These are phyloP conservation scores for Liquidambar formosana DNA, from an alignment of 164 flowering plant species.

Conservation along the genomic window DNA sequence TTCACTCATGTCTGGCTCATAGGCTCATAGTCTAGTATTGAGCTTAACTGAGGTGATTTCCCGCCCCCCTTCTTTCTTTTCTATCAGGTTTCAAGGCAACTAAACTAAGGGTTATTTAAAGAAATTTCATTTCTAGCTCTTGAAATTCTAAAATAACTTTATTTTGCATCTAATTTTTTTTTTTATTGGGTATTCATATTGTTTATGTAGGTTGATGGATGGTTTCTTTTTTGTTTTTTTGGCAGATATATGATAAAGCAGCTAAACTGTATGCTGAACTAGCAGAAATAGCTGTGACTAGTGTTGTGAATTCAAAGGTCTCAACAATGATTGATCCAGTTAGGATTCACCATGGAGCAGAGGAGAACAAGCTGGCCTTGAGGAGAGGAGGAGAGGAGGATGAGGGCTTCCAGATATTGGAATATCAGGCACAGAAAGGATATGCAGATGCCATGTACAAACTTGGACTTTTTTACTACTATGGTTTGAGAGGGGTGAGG, in stretches of 20 bases:
- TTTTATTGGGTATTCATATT: slow-evolving; percentile 5
- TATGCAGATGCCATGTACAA: slow-evolving; percentile 89
- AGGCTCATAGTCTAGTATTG: no score
- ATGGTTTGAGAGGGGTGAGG: slow-evolving; percentile 90
- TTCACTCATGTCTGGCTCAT: no score
- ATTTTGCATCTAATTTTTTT: no score
- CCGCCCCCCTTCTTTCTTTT: not conserved
- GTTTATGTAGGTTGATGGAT: not conserved
- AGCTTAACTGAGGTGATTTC: no score
- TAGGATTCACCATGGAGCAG: slow-evolving; percentile 86
- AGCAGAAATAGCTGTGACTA: slow-evolving; percentile 83
- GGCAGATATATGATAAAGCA: slow-evolving; percentile 81
- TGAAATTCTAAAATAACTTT: not conserved
- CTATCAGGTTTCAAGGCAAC: not conserved
- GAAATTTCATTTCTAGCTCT: not conserved
- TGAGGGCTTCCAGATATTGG: slow-evolving; percentile 93
- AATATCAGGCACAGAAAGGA: slow-evolving; percentile 92
- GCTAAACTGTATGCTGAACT: slow-evolving; percentile 86
- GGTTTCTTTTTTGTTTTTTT: slow-evolving; percentile 13
- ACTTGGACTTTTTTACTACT: slow-evolving; percentile 84
- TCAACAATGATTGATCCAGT: slow-evolving; percentile 83
- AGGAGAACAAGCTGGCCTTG: slow-evolving; percentile 88
- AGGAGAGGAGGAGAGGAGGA: slow-evolving; percentile 98
- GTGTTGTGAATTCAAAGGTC: slow-evolving; percentile 85
- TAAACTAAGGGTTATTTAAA: not conserved